A percentile compares a stretch with the other conserved stretches of the same genome.
Evolutionary conservation across 805 yeast species (phyloP).

Genomic region (Sugiyamaella chiloensis): DNA sequence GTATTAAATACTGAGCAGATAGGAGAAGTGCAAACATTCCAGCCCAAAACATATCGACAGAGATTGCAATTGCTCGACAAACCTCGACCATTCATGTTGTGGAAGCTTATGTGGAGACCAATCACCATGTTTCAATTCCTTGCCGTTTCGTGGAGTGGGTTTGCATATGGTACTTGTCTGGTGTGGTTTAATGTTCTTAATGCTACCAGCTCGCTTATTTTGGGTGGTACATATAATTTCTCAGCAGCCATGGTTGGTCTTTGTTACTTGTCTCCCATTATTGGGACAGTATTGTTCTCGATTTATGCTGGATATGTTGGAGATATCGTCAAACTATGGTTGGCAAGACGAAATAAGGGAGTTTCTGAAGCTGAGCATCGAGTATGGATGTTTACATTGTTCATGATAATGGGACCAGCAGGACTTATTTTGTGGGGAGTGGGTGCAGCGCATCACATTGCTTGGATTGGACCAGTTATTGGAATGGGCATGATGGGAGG

Average conservation of each 20-base stretch:
- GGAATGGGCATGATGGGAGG: too few relatives aligned
- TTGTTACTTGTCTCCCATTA: conserved; percentile 11
- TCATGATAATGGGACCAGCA: background rate
- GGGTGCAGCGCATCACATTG: conserved; percentile 7
- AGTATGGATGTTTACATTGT: conserved; percentile 2
- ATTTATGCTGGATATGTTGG: conserved; percentile 12
- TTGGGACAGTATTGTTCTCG: conserved; percentile 7
- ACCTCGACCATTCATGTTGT: background rate
- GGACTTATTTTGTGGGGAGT: conserved; percentile 12
- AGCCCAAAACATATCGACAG: background rate
- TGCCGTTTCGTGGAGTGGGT: conserved; percentile 10
- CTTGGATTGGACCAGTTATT: conserved; percentile 4
- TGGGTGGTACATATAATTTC: conserved; percentile 8
- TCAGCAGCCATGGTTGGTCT: conserved; percentile 10
- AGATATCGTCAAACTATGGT: conserved; percentile 2
- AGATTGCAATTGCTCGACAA: background rate
- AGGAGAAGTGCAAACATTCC: too few relatives aligned
- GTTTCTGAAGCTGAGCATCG: conserved; percentile 11
- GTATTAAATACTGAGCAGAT: too few relatives aligned
- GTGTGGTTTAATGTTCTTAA: conserved; percentile 1
- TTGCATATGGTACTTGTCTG: conserved; percentile 8
- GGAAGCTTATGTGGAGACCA: conserved; percentile 10
- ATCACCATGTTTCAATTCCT: conserved; percentile 6
- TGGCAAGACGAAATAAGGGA: conserved; percentile 11
- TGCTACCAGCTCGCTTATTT: conserved; percentile 7